phyloP scores from a whole-genome alignment of 129 eudicot genomes.

The Artemisia argyi region DNA sequence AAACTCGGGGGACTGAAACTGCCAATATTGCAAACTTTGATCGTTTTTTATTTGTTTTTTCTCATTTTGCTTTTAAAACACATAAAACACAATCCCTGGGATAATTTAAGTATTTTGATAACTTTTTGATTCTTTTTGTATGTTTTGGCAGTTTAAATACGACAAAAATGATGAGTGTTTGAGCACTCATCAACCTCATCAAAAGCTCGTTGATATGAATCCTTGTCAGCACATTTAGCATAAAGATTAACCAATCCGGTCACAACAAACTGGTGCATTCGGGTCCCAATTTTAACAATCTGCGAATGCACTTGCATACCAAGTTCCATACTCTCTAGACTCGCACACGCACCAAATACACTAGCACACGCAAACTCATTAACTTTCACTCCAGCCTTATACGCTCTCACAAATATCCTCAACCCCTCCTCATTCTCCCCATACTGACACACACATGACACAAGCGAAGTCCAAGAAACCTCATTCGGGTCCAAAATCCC shows the following conservation, averaged over 20 bases:
- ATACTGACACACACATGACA: slow-evolving; percentile 52
- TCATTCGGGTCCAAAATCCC: slow-evolving; percentile 46
- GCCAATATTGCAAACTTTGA: too few relatives aligned
- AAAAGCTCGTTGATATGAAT: slow-evolving; percentile 40
- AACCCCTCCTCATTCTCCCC: slow-evolving; percentile 57
- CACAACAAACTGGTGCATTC: slow-evolving; percentile 60
- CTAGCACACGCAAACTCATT: slow-evolving; percentile 52
- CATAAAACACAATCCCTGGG: too few relatives aligned
- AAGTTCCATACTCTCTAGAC: slow-evolving; percentile 29
- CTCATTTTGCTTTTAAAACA: too few relatives aligned
- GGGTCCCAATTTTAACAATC: slow-evolving; percentile 50
- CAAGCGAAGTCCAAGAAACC: slow-evolving; percentile 60
- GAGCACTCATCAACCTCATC: too few relatives aligned
- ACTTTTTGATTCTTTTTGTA: too few relatives aligned
- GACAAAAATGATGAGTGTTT: too few relatives aligned
- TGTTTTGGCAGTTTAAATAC: too few relatives aligned
- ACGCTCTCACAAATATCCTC: slow-evolving; percentile 45
- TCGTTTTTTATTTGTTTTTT: too few relatives aligned
- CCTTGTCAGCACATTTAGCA: slow-evolving; percentile 53
- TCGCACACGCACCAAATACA: slow-evolving; percentile 67
- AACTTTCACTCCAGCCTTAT: slow-evolving; percentile 44
- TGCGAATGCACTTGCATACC: slow-evolving; percentile 67
- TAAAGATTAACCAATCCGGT: slow-evolving; percentile 67
- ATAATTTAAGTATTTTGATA: too few relatives aligned
- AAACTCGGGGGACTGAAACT: too few relatives aligned